Conservation (phyloP, 2,329 filamentous ascomycete species). For the Beauveria rudraprayagi region DNA sequence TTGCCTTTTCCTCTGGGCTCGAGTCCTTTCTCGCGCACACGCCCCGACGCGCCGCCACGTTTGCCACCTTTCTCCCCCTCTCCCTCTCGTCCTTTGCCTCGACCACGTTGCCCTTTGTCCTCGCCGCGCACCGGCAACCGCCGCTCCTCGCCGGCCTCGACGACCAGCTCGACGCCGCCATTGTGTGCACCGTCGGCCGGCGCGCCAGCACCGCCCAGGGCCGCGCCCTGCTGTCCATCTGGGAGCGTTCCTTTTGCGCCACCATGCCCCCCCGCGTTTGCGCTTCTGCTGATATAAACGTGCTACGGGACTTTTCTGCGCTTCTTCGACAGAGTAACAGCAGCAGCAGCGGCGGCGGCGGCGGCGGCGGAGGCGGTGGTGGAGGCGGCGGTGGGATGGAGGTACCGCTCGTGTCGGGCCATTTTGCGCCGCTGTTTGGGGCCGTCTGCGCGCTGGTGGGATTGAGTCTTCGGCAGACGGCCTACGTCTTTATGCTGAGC, state of each 20-base stretch:
- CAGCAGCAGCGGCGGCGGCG: no score
- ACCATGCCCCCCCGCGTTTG: constrained; percentile 21
- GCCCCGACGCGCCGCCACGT: constrained; percentile 31
- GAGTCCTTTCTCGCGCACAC: constrained; percentile 75
- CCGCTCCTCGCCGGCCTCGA: constrained; percentile 49
- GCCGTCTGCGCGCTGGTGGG: constrained; percentile 55
- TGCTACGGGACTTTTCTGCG: constrained; percentile 28
- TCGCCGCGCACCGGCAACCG: constrained; percentile 56
- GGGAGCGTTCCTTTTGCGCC: constrained; percentile 60
- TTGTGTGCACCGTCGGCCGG: constrained; percentile 70
- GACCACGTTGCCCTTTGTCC: constrained; percentile 66
- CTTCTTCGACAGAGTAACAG: constrained; percentile 23
- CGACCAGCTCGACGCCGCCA: constrained; percentile 67
- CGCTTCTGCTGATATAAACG: constrained; percentile 17
- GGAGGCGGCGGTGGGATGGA: constrained; percentile 14
- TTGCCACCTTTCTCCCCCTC: constrained; percentile 59
- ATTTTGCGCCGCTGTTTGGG: constrained; percentile 65
- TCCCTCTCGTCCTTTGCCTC: constrained; percentile 65
- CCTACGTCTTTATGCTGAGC: constrained; percentile 67
- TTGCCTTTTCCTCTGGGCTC: constrained; percentile 75
- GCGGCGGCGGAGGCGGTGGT: no score
- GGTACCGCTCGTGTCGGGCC: constrained; percentile 45
- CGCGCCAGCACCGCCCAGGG: constrained; percentile 71
- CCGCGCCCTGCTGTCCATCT: constrained; percentile 64
- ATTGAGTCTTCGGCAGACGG: constrained; percentile 52